Conservation (phyloP, 495 filamentous ascomycete species). For the Aspergillus leporis region DNA sequence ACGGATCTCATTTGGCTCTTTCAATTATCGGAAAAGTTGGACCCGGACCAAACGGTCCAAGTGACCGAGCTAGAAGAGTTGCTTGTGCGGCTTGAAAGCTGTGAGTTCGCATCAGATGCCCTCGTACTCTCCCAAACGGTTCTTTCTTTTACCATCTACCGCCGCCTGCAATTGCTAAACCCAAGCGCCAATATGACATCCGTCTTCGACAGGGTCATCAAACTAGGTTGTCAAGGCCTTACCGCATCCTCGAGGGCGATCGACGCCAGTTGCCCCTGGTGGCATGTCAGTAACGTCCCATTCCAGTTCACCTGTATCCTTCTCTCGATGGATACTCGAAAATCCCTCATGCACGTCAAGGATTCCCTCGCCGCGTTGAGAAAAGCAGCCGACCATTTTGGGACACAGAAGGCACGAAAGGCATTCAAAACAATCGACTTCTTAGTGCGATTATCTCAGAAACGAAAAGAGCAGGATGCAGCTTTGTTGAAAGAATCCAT, state of each 20-base stretch:
- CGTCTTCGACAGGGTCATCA: slow-evolving; percentile 12
- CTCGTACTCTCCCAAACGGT: neutral
- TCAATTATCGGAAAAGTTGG: slow-evolving; percentile 15
- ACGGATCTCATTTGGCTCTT: slow-evolving; percentile 14
- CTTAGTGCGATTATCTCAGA: neutral
- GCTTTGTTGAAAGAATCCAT: neutral
- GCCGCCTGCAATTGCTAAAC: slow-evolving; percentile 15
- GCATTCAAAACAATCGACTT: neutral
- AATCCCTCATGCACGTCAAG: neutral
- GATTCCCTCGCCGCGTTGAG: neutral
- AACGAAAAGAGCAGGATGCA: slow-evolving; percentile 9
- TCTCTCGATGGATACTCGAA: slow-evolving; percentile 31
- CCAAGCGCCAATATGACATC: neutral
- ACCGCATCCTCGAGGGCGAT: neutral
- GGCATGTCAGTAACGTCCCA: slow-evolving; percentile 38
- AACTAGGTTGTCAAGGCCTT: neutral
- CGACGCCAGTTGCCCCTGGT: slow-evolving; percentile 31
- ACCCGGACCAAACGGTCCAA: slow-evolving; percentile 4
- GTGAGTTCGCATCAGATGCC: slow-evolving; percentile 5
- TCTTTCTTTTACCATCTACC: slow-evolving; percentile 8
- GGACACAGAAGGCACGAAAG: neutral
- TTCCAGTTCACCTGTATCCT: slow-evolving; percentile 44
- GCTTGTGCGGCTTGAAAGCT: neutral
- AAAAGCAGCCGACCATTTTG: slow-evolving; percentile 1
- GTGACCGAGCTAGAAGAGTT: slow-evolving; percentile 14